Percentiles rank a stretch among this genome's conserved stretches.
Evolutionary conservation across 495 filamentous ascomycete species (phyloP).

Genomic region (Darksidea phi): DNA sequence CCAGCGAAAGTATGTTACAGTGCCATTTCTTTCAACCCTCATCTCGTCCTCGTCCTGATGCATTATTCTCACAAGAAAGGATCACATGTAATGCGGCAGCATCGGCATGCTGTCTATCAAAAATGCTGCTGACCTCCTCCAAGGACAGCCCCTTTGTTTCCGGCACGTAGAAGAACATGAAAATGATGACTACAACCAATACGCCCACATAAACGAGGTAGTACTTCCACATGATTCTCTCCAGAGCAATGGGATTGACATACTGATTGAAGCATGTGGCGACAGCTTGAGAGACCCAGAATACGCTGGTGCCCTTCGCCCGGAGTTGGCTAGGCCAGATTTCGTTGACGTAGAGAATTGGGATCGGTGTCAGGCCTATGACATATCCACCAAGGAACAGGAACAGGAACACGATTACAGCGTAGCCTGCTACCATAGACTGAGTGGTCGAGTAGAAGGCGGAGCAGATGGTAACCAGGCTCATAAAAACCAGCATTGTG

Average conservation of each 20-base stretch:
- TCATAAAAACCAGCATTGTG: constrained; percentile 53
- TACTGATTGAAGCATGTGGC: constrained; percentile 48
- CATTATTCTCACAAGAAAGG: too few relatives aligned
- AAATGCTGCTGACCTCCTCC: too few relatives aligned
- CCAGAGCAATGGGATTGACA: constrained; percentile 10
- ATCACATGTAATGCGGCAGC: too few relatives aligned
- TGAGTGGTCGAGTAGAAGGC: constrained; percentile 30
- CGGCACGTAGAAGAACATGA: constrained; percentile 47
- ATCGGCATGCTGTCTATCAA: too few relatives aligned
- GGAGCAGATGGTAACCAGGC: constrained; percentile 48
- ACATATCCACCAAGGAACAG: constrained; percentile 39
- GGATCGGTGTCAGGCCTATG: constrained; percentile 34
- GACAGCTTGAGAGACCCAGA: constrained; percentile 44
- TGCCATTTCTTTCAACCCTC: too few relatives aligned
- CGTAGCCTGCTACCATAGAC: constrained; percentile 8
- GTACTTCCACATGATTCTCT: constrained; percentile 5
- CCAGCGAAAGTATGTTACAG: too few relatives aligned
- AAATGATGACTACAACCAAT: constrained; percentile 46
- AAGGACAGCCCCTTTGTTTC: too few relatives aligned
- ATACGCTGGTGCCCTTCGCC: constrained; percentile 47
- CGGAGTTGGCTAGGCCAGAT: constrained; percentile 45
- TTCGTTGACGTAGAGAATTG: constrained; percentile 41
- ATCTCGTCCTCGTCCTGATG: too few relatives aligned
- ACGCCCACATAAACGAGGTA: constrained; percentile 36
- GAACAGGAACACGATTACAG: constrained; percentile 46